Percentiles rank a stretch among this genome's conserved stretches.
Evolutionary conservation across 306 rosid genomes (phyloP).

Genomic region (Dalbergia cochinchinensis): DNA sequence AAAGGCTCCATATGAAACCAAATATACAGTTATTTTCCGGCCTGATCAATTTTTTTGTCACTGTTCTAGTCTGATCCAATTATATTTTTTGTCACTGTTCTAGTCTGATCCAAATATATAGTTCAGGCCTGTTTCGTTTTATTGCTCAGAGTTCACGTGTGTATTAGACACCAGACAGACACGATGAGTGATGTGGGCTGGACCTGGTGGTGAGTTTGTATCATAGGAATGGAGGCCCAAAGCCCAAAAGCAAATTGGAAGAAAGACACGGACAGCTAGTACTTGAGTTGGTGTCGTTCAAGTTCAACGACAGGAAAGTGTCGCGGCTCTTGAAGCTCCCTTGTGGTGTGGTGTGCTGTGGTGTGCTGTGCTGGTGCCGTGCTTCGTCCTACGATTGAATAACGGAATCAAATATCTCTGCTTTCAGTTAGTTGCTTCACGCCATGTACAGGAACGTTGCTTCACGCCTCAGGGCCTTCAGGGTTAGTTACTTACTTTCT

Average conservation of each 20-base stretch:
- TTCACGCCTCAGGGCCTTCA: conserved; percentile 68
- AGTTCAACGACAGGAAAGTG: no score
- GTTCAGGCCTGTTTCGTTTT: no score
- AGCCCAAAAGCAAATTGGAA: not conserved
- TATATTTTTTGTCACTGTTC: no score
- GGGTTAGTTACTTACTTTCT: conserved; percentile 54
- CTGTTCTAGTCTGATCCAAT: no score
- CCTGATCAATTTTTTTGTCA: no score
- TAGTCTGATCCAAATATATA: no score
- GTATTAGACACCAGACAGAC: no score
- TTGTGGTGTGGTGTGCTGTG: not conserved
- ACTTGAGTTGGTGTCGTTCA: no score
- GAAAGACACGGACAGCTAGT: not conserved
- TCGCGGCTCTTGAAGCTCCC: not conserved
- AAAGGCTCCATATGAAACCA: no score
- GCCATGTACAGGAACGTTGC: conserved; percentile 75
- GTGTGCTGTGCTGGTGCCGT: not conserved
- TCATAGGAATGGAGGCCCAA: not conserved
- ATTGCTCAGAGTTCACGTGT: no score
- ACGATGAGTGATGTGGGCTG: not conserved
- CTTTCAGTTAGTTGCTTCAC: conserved; percentile 14
- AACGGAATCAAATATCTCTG: not conserved
- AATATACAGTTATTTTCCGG: no score
- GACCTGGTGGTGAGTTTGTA: not conserved
- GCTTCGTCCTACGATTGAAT: not conserved